A percentile compares a stretch with the other conserved stretches of the same genome.
These are phyloP conservation scores for Volvox carteri DNA, from an alignment of 163 green algal genomes.

Conservation along the genomic window DNA sequence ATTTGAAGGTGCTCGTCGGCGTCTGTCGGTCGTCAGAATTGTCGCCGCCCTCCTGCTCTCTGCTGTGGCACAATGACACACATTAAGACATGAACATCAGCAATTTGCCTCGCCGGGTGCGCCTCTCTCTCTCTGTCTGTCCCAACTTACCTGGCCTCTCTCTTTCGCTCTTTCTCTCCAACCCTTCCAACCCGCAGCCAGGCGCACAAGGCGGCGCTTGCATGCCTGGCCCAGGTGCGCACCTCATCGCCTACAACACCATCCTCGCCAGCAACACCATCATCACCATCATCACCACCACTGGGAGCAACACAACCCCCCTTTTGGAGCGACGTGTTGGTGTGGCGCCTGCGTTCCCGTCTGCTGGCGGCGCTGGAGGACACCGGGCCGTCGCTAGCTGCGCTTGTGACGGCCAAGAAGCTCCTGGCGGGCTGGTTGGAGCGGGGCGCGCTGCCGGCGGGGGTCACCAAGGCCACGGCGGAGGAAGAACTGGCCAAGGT, in stretches of 20 bases:
- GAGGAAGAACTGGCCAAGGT: conserved; percentile 39
- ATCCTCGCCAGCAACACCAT: not conserved
- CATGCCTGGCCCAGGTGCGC: conserved; percentile 32
- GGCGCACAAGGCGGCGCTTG: conserved; percentile 17
- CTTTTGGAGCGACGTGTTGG: conserved; percentile 38
- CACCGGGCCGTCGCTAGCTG: not conserved
- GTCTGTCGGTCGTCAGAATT: no score
- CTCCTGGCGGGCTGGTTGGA: conserved; percentile 9
- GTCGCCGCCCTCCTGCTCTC: no score
- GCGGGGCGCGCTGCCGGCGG: conserved; percentile 11
- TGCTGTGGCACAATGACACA: no score
- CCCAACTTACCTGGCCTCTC: not conserved
- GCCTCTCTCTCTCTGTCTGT: not conserved
- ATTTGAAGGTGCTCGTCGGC: no score
- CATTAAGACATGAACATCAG: no score
- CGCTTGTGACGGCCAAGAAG: conserved; percentile 47
- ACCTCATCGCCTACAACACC: not conserved
- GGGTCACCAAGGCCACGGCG: not conserved
- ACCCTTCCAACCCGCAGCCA: not conserved
- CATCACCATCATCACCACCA: not conserved
- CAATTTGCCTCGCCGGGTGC: no score
- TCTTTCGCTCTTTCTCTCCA: not conserved
- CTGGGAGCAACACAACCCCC: not conserved
- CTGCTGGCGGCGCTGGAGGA: conserved; percentile 34
- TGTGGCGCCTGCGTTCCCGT: conserved; percentile 10